A percentile compares a stretch with the other conserved stretches of the same genome.
Evolutionary conservation across 1,139 yeast genomes (phyloP).

Genomic region (Suhomyces bolitotheri): DNA sequence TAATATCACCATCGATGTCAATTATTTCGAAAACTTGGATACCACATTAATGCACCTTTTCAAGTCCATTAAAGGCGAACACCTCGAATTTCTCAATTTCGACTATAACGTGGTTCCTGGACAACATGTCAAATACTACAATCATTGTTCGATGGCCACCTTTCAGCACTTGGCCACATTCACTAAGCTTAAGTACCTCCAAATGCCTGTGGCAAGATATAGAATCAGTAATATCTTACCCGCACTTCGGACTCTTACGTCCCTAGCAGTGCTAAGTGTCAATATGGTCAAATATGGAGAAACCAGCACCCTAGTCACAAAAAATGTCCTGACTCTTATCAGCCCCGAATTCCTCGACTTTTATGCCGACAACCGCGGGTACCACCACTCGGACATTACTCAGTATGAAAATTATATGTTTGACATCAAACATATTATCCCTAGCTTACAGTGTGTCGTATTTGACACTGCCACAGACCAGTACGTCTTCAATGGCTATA

Average conservation of each 20-base stretch:
- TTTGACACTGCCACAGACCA: constrained; percentile 7
- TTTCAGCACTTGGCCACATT: not conserved
- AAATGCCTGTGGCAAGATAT: constrained; percentile 9
- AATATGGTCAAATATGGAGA: constrained; percentile 9
- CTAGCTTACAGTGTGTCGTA: constrained; percentile 3
- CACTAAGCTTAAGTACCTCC: constrained; percentile 14
- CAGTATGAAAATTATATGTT: constrained; percentile 14
- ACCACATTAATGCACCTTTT: constrained; percentile 12
- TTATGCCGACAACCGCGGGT: constrained; percentile 4
- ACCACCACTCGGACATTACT: not conserved
- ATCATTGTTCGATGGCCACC: constrained; percentile 6
- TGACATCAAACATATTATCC: constrained; percentile 9
- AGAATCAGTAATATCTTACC: constrained; percentile 8
- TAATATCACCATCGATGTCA: constrained; percentile 17
- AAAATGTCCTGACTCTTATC: constrained; percentile 8
- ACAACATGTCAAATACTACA: constrained; percentile 1
- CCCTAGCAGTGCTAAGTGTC: constrained; percentile 1
- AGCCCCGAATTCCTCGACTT: constrained; percentile 9
- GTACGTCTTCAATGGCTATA: constrained; percentile 8
- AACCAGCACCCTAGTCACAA: not conserved
- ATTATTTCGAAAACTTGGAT: constrained; percentile 18
- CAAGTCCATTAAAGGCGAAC: constrained; percentile 7
- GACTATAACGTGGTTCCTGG: constrained; percentile 12
- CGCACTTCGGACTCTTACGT: constrained; percentile 1
- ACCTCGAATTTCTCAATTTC: constrained; percentile 12